Evolutionary conservation across 2,329 filamentous ascomycete species (phyloP), one percentile per base, ranked within the genome.

Genomic region (Fusarium sp.): DNA sequence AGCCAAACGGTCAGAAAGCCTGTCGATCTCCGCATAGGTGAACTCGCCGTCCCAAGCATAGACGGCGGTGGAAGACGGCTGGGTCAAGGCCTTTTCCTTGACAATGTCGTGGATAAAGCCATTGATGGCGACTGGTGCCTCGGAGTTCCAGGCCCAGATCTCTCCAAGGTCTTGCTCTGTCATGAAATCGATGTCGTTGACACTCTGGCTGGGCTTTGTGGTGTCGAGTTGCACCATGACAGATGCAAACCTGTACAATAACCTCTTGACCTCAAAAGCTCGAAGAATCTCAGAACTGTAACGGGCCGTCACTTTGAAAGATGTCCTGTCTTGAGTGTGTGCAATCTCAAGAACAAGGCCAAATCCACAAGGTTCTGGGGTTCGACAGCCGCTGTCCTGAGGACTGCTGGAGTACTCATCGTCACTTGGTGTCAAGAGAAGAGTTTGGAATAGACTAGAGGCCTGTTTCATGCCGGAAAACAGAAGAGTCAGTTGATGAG

Each of bases 11-110:
- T 43, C 54, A n/a, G 68, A 63, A 30, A 66, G 54, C 48, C 5
- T 64, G 37, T 62, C 23, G 20, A 66, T 57, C 64, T 66, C 64
- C 20, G 25, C 35, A n/a, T 66, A 66, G 43, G 64, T 54, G 27
- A 67, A 52, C 48, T 63, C 50, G 18, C 58, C 58, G 48, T 67
- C 65, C 65, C 65, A 67, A 14, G 65, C 61, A 57, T 35, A 67
- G 37, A 67, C 30, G 18, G 65, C 65, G 23, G 54, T 50, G 10
- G 61, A 63, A 59, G 41, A 32, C n/a, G 65, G 65, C n/a, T 67
- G 65, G 48, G n/a, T 27, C 37, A 57, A 37, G 27, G 58, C 65
- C 45, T 27, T 63, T 37, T 67, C 48, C 56, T 39, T 37, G 30
- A 67, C 48, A 39, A 48, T 39, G 20, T 60, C 65, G 37, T 67